A percentile compares a stretch with the other conserved stretches of the same genome.
Conservation (phyloP, 345 rosid genomes). For the Salix viminalis region DNA sequence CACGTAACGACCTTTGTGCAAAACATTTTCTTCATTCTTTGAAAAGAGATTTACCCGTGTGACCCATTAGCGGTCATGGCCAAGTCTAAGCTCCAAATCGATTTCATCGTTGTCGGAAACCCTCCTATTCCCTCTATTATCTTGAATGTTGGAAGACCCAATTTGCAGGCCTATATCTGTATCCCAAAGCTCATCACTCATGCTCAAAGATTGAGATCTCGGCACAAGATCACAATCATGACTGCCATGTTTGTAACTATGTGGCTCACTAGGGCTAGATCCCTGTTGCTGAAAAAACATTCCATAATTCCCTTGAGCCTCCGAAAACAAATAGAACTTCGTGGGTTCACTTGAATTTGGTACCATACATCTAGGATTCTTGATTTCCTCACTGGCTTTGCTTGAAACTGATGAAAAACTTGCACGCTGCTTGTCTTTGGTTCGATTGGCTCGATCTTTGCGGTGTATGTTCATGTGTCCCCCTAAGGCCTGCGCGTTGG, state of each 20-base stretch:
- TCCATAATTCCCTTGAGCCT: conserved; percentile 27
- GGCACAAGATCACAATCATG: conserved; percentile 11
- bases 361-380: conserved; percentile 21
- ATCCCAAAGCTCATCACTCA: conserved; percentile 35
- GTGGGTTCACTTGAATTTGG: conserved; percentile 15
- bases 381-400: conserved; percentile 15
- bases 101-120: conserved; percentile 43
- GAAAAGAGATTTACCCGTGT: neutral
- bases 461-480: conserved; percentile 88
- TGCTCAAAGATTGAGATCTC: conserved; percentile 10
- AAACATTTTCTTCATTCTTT: neutral
- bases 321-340: conserved; percentile 15
- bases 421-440: conserved; percentile 22
- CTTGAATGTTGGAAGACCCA: conserved; percentile 26
- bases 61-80: conserved; percentile 34
- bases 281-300: conserved; percentile 34
- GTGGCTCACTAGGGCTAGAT: conserved; percentile 13
- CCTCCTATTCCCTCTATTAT: conserved; percentile 18
- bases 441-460: conserved; percentile 50
- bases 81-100: conserved; percentile 90
- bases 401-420: neutral
- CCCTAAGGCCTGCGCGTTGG: conserved; percentile 88
- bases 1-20: neutral
- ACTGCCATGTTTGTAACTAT: conserved; percentile 1
- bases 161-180: conserved; percentile 54